Base-by-base conservation (phyloP, 2,329 filamentous ascomycete genomes). In the Bipolaris gigantea region DNA sequence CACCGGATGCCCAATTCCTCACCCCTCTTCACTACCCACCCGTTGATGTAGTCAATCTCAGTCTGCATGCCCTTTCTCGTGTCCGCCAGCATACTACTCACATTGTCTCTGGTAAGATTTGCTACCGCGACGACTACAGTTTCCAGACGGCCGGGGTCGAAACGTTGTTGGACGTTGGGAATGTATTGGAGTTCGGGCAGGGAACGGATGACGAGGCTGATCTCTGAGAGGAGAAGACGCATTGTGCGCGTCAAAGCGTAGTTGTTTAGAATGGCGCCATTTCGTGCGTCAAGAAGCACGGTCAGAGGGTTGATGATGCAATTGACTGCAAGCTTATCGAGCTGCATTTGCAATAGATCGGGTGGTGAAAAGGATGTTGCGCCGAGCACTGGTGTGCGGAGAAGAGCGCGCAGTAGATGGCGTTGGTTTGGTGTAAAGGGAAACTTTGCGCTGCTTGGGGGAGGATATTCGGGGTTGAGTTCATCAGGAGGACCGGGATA, bases 11-110 rank as follows among this genome's bases (percentile, higher is more conserved):
- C 89, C 56, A 92, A 66, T 69, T 89, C 83, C 63, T 84, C 81
- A 0, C 89, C 94, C 36, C 88, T 83, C 46, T 79, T 81, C 30
- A 95, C 81, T 55, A 99, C 88, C 76, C 93, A 99, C 0, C 92
- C 93, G 71, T 95, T 97, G 62, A 93, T 83, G 66, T 88, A 96
- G 41, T 92, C 85, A 36, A 97, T 83, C 65, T 96, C 91, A 0
- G 90, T 91, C 53, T 80, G 75, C 11, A 68, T 53, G 1, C 89
- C 88, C 1, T 75, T 72, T 10, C 83, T 76, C 11, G 92, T 78
- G 64, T 88, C 85, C 48, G 82, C 80, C 5, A 89, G 77, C 85
- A 96, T 91, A 18, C 79, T 82, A 64, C 85, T 89, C 5, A 80
- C 77, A 47, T 86, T 84, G 50, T 82, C 75, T 11, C 79, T 78